Conservation (phyloP, 495 filamentous ascomycete species). For the Mycothermus thermophilus region DNA sequence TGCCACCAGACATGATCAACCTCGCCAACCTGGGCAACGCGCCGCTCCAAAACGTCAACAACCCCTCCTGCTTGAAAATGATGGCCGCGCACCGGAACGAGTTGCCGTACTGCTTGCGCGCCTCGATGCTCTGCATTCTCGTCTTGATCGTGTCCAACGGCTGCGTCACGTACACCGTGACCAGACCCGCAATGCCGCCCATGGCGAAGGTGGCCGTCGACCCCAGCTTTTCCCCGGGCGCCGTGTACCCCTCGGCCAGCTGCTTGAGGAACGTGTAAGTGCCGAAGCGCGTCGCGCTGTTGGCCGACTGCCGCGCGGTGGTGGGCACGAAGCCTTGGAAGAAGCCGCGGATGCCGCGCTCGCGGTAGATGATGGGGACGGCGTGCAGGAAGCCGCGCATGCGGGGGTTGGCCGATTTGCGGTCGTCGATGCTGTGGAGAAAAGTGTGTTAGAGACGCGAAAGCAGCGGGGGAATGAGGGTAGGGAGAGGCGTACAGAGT, state of each 20-base stretch:
- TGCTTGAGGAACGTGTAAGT: constrained; percentile 85
- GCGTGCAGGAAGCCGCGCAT: constrained; percentile 91
- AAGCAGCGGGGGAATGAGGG: not conserved
- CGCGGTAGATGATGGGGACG: constrained; percentile 68
- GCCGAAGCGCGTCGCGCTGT: constrained; percentile 78
- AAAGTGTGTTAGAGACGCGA: not conserved
- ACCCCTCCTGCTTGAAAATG: constrained; percentile 79
- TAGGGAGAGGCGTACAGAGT: constrained; percentile 45
- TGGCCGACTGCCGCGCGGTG: constrained; percentile 86
- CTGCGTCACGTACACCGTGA: constrained; percentile 87
- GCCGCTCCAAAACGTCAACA: constrained; percentile 88
- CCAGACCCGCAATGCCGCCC: constrained; percentile 76
- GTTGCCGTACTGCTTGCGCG: constrained; percentile 70
- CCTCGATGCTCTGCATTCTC: constrained; percentile 94
- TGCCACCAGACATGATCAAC: constrained; percentile 80
- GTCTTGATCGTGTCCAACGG: constrained; percentile 95
- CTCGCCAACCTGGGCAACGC: constrained; percentile 74
- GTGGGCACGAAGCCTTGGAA: constrained; percentile 96
- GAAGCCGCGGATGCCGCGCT: constrained; percentile 80
- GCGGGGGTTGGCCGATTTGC: constrained; percentile 71
- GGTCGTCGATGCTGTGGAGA: constrained; percentile 68
- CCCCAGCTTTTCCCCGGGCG: constrained; percentile 88
- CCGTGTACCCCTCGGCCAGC: constrained; percentile 78
- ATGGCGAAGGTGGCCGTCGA: constrained; percentile 81
- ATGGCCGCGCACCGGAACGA: constrained; percentile 70